Base-by-base conservation (phyloP, 2,329 filamentous ascomycete species). In the Penicillium sp. region DNA sequence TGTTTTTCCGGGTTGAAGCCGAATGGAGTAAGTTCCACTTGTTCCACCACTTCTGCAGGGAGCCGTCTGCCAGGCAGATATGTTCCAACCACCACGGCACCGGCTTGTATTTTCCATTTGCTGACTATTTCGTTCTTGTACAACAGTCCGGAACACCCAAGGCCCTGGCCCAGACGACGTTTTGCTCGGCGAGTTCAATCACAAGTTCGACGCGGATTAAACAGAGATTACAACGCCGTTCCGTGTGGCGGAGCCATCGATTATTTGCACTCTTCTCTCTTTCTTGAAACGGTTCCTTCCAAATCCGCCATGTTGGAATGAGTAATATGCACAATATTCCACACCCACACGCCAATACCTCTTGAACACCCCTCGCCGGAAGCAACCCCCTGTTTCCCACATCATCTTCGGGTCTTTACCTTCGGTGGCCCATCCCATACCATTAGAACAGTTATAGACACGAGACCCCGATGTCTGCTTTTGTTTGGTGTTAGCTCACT, bases 1-100 rank as follows among this genome's bases (percentile, higher is more conserved):
- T 97, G 58, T 98, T 97, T 77, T 91, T 98, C 77, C 86, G 95
- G 10, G 88, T 96, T 41, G 95, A 99, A 81, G 93, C 92, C 22
- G 95, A 99, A 79, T 96, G 90, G 90, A 85, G 91, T 76, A 81
- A 87, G 77, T 77, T 33, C 7, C 27, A 36, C n/a, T 10, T 37
- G 24, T 47, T 37, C 46, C 18, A 13, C 31, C 31, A 5, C 6
- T 31, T n/a, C 37, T 31, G 33, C 49, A 37, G n/a, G 11, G 18
- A 24, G 16, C n/a, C 35, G 22, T 49, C 14, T 31, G 43, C 49
- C 18, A 22, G 41, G 9, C 36, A 39, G 37, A 49, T 19, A n/a
- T 9, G 16, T 40, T 13, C 50, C 35, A 47, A 35, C 9, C 41
- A 37, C 33, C 35, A 14, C 37, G n/a, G 31, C 16, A 14, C 22